Evolutionary conservation across 208 protist genomes (phyloP).

Genomic region (Spongospora subterranea): DNA sequence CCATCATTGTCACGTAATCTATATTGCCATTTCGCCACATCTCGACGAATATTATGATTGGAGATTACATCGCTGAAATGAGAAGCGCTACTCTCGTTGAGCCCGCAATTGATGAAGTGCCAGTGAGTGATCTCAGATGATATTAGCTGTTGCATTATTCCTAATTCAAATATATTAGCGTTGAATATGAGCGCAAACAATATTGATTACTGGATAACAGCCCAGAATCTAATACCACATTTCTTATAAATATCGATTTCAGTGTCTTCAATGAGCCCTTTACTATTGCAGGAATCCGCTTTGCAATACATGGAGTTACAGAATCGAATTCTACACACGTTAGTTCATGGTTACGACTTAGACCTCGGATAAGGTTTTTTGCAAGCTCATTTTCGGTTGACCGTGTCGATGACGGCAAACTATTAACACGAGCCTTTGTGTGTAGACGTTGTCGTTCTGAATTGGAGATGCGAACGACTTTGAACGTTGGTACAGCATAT

Average conservation of each 20-base stretch:
- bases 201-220: not conserved
- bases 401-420: not conserved
- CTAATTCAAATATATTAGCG: not conserved
- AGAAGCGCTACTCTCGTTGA: not conserved
- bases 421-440: not conserved
- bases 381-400: not conserved
- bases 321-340: not conserved
- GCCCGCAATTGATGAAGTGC: not conserved
- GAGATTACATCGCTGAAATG: not conserved
- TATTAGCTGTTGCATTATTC: not conserved
- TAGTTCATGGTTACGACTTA: not conserved
- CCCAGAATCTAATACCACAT: not conserved
- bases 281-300: not conserved
- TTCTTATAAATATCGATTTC: not conserved
- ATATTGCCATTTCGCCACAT: slow-evolving; percentile 46
- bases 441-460: slow-evolving; percentile 5
- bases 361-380: not conserved
- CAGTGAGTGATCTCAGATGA: not conserved
- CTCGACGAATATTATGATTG: not conserved
- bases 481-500: slow-evolving; percentile 8
- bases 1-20: not conserved
- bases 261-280: not conserved
- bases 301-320: not conserved
- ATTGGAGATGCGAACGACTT: not conserved
- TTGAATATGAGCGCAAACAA: not conserved